Evolutionary conservation across 805 yeast genomes (phyloP).

Genomic region (Starmerella riodocensis): DNA sequence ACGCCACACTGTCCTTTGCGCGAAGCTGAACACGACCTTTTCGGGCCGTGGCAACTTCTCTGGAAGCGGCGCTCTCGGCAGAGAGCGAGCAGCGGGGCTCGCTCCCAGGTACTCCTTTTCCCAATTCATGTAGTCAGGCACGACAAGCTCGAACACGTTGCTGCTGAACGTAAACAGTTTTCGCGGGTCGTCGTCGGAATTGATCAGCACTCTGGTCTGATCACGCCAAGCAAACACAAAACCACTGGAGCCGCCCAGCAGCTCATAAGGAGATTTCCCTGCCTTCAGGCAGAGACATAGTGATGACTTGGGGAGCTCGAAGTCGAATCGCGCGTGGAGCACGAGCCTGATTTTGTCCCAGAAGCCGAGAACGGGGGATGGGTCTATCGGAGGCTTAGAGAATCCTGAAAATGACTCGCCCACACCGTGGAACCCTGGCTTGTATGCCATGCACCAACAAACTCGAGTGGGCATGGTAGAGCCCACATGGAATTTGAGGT

Average conservation of each 20-base stretch:
- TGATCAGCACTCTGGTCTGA: slow-evolving; percentile 45
- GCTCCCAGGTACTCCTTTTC: slow-evolving; percentile 23
- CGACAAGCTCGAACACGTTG: slow-evolving; percentile 49
- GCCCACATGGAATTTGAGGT: slow-evolving; percentile 41
- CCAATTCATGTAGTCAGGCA: slow-evolving; percentile 57
- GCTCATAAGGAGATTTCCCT: slow-evolving; percentile 61
- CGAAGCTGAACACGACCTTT: slow-evolving; percentile 47
- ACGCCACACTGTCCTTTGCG: slow-evolving; percentile 63
- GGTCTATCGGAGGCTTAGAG: slow-evolving; percentile 81
- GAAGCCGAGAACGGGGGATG: slow-evolving; percentile 70
- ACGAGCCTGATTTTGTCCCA: slow-evolving; percentile 81
- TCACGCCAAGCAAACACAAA: slow-evolving; percentile 61
- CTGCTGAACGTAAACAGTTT: slow-evolving; percentile 54
- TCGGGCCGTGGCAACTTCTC: slow-evolving; percentile 22
- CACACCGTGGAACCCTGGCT: slow-evolving; percentile 69
- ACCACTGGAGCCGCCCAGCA: slow-evolving; percentile 59
- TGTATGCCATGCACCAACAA: slow-evolving; percentile 75
- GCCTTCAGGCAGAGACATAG: slow-evolving; percentile 42
- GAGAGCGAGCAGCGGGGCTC: slow-evolving; percentile 25
- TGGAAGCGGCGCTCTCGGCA: slow-evolving; percentile 17
- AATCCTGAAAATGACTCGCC: slow-evolving; percentile 69
- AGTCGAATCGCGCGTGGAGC: slow-evolving; percentile 55
- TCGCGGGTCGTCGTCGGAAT: slow-evolving; percentile 54
- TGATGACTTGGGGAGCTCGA: slow-evolving; percentile 39
- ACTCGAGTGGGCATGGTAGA: slow-evolving; percentile 50